These are phyloP conservation scores for Trapa bicornis DNA, from an alignment of 345 rosid species.

Conservation along the genomic window DNA sequence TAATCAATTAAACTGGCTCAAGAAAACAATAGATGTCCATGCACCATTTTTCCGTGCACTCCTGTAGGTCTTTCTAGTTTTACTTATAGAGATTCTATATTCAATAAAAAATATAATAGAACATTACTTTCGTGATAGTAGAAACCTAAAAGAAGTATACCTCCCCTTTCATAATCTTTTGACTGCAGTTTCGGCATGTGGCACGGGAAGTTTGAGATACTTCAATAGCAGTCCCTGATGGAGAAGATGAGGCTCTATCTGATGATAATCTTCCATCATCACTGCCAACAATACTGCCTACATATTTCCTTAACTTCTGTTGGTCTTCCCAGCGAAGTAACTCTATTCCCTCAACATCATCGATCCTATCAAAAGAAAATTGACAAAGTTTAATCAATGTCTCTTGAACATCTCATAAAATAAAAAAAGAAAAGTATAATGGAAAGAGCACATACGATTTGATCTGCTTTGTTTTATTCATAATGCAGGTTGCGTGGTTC, in stretches of 20 bases:
- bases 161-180: conserved; percentile 83
- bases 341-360: conserved; percentile 87
- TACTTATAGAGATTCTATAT: not conserved
- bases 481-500: conserved; percentile 68
- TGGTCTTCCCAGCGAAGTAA: conserved; percentile 96
- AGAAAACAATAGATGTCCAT: not conserved
- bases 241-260: conserved; percentile 9
- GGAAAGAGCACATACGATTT: conserved; percentile 41
- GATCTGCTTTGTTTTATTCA: conserved; percentile 68
- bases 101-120: not conserved
- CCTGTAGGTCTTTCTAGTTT: not conserved
- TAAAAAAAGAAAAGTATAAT: conserved; percentile 3
- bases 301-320: conserved; percentile 55
- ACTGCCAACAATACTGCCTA: conserved; percentile 25
- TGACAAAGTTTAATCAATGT: not conserved
- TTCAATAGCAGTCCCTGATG: conserved; percentile 51
- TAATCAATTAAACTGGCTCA: not conserved
- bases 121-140: not conserved
- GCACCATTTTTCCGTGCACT: not conserved
- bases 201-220: conserved; percentile 79
- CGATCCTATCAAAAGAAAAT: conserved; percentile 31
- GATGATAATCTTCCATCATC: conserved; percentile 19
- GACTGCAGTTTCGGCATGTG: conserved; percentile 50
- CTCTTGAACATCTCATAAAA: conserved; percentile 1
- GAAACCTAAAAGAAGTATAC: conserved; percentile 18